These are phyloP conservation scores for Halophytophthora polymorphica DNA, from an alignment of 352 stramenopile species.

Conservation along the genomic window DNA sequence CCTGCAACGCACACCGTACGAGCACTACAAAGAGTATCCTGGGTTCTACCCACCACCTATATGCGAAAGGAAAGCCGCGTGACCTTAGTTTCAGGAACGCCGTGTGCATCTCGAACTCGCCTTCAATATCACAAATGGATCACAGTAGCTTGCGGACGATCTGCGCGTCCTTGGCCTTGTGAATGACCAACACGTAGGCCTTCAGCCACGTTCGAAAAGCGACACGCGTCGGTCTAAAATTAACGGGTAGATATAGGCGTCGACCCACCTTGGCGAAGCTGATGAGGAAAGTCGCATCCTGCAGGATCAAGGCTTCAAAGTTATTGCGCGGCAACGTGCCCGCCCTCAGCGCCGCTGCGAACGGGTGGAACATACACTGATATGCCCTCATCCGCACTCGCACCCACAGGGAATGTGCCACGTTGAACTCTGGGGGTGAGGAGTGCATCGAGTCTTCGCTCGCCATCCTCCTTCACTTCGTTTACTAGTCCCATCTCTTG, in stretches of 20 bases:
- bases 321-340: constrained; percentile 26
- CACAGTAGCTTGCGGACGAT: constrained; percentile 38
- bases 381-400: constrained; percentile 25
- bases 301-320: constrained; percentile 50
- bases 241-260: too few species aligned
- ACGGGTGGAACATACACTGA: constrained; percentile 53
- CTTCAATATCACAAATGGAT: constrained; percentile 43
- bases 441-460: too few species aligned
- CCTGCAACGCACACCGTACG: too few species aligned
- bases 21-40: too few species aligned
- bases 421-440: too few species aligned
- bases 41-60: too few species aligned
- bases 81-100: constrained; percentile 45
- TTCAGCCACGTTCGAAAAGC: constrained; percentile 1
- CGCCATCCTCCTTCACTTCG: too few species aligned
- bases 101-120: constrained; percentile 41
- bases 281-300: constrained; percentile 56
- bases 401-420: constrained; percentile 27
- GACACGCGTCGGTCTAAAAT: background rate
- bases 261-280: constrained; percentile 34
- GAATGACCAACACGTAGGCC: constrained; percentile 44
- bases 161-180: constrained; percentile 30
- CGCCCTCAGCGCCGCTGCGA: constrained; percentile 33
- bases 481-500: too few species aligned
- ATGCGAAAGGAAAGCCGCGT: too few species aligned